Evolutionary conservation across 208 protist genomes (phyloP).

Genomic region (Leishmania guyanensis): DNA sequence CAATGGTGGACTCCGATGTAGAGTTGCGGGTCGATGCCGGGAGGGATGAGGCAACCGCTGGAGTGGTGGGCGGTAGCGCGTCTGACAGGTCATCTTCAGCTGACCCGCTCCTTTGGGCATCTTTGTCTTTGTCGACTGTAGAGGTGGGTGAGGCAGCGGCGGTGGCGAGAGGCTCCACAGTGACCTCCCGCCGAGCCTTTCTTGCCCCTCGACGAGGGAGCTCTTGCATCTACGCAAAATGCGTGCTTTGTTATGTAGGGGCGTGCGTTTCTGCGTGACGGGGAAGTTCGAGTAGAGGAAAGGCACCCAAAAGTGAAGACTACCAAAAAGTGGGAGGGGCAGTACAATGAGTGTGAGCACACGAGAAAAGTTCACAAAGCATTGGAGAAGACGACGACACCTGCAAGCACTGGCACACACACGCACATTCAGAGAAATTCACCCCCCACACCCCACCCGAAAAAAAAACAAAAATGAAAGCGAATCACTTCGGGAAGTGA

Average conservation of each 20-base stretch:
- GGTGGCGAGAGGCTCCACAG: not conserved
- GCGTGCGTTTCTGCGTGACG: not conserved
- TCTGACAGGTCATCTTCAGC: not conserved
- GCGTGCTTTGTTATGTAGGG: not conserved
- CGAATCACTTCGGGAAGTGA: not conserved
- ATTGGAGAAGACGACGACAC: not conserved
- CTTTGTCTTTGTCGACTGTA: not conserved
- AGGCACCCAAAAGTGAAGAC: not conserved
- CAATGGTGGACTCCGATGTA: constrained; percentile 1
- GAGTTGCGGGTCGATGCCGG: not conserved
- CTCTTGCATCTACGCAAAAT: constrained; percentile 4
- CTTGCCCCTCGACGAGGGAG: not conserved
- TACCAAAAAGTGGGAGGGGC: not conserved
- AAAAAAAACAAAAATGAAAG: not conserved
- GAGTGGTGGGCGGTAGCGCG: not conserved
- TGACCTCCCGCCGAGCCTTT: too few species aligned
- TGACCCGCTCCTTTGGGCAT: not conserved
- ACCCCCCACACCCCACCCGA: not conserved
- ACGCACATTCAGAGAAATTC: not conserved
- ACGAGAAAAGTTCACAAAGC: not conserved
- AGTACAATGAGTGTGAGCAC: not conserved
- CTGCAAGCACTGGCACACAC: not conserved
- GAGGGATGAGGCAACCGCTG: not conserved
- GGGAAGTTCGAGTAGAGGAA: not conserved
- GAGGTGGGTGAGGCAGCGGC: not conserved